phyloP scores from a whole-genome alignment of 169 alveolate species.

The Cystoisospora suis region DNA sequence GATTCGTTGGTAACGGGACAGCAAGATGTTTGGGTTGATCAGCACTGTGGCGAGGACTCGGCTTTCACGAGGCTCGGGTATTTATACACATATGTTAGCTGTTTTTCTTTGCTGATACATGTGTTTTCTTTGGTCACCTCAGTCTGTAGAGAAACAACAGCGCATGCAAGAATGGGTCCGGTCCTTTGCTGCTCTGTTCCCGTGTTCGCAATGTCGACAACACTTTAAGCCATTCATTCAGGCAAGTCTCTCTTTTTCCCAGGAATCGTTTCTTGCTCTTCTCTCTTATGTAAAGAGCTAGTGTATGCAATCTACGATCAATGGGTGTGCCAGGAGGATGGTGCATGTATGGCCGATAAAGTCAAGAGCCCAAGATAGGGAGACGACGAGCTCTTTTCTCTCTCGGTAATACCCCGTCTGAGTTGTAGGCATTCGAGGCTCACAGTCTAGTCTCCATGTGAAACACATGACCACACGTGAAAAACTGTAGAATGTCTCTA shows the following conservation, averaged over 20 bases:
- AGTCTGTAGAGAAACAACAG: neutral
- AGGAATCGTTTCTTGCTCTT: too few relatives aligned
- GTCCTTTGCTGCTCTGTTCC: constrained; percentile 8
- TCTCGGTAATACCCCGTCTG: neutral
- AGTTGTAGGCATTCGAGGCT: neutral
- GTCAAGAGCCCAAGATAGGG: neutral
- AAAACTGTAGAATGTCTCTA: too few relatives aligned
- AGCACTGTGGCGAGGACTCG: neutral
- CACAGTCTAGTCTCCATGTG: too few relatives aligned
- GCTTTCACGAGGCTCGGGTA: neutral
- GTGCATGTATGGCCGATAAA: neutral
- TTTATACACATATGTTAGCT: neutral
- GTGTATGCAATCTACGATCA: neutral
- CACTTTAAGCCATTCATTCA: constrained; percentile 13
- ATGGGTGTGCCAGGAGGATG: neutral
- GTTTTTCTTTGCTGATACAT: neutral
- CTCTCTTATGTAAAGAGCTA: too few relatives aligned
- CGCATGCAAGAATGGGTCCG: neutral
- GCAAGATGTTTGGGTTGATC: neutral
- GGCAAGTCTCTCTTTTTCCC: neutral
- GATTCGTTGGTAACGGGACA: neutral
- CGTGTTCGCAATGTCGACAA: constrained; percentile 11
- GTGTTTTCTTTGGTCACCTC: neutral
- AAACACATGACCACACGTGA: too few relatives aligned
- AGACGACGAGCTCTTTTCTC: neutral